Percentiles rank a stretch among this genome's conserved stretches.
Evolutionary conservation across 2,329 filamentous ascomycete species (phyloP).

Genomic region (Penicillium sclerotigenum): DNA sequence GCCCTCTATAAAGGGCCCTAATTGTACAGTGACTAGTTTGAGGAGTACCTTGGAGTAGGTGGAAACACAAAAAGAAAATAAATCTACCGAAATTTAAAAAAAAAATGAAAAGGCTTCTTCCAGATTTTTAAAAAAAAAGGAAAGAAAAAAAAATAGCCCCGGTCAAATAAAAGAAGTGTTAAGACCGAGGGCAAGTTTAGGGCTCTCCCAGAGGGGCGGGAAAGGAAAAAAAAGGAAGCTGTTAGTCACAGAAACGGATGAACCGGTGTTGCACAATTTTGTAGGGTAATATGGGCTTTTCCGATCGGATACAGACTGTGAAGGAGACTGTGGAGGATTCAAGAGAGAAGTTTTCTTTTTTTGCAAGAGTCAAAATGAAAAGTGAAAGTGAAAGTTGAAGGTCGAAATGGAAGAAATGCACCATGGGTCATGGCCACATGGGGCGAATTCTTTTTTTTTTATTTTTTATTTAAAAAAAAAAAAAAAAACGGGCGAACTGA

Average conservation of each 20-base stretch:
- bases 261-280: conserved; percentile 16
- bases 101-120: conserved; percentile 29
- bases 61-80: conserved; percentile 15
- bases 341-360: no score
- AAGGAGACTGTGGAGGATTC: neutral
- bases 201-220: conserved; percentile 23
- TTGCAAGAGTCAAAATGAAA: neutral
- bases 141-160: conserved; percentile 17
- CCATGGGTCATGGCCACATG: conserved; percentile 12
- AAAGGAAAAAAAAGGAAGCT: conserved; percentile 26
- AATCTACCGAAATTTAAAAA: conserved; percentile 14
- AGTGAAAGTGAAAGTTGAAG: neutral
- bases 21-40: conserved; percentile 11
- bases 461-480: neutral
- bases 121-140: conserved; percentile 28
- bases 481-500: neutral
- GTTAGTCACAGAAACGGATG: conserved; percentile 36
- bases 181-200: conserved; percentile 13
- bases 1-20: conserved; percentile 28
- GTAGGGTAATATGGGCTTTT: neutral
- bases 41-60: conserved; percentile 8
- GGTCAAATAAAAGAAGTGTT: conserved; percentile 17
- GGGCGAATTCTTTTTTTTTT: conserved; percentile 3
- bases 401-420: neutral
- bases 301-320: neutral